Evolutionary conservation across 2,329 filamentous ascomycete genomes (phyloP).

Genomic region (Trichoderma harzianum): DNA sequence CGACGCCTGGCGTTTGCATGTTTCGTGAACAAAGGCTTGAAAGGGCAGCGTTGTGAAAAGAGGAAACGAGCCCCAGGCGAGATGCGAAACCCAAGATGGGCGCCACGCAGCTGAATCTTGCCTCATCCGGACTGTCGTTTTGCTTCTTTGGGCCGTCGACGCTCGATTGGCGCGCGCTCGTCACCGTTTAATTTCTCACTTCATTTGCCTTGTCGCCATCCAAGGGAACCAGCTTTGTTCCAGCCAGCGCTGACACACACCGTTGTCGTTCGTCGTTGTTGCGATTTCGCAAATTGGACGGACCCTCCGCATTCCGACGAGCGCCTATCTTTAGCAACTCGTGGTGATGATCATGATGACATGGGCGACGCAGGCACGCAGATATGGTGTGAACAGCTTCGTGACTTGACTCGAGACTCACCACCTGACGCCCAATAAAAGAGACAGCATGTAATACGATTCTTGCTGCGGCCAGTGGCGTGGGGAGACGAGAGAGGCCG

Average conservation of each 20-base stretch:
- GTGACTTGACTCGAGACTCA: slow-evolving; percentile 1
- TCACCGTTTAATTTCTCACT: not conserved
- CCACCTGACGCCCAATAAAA: slow-evolving; percentile 21
- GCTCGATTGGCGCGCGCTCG: slow-evolving; percentile 12
- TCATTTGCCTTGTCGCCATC: not conserved
- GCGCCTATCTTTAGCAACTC: slow-evolving; percentile 11
- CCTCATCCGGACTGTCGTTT: not conserved
- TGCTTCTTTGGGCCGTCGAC: slow-evolving; percentile 10
- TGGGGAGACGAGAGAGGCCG: slow-evolving; percentile 6
- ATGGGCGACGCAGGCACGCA: not conserved
- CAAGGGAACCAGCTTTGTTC: not conserved
- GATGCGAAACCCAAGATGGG: slow-evolving; percentile 4
- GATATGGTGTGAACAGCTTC: slow-evolving; percentile 7
- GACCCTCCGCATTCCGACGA: not conserved
- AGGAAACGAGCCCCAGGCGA: not conserved
- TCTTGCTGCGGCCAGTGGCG: slow-evolving; percentile 20
- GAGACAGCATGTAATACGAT: slow-evolving; percentile 5
- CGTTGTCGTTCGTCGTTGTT: not conserved
- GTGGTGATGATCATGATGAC: slow-evolving; percentile 15
- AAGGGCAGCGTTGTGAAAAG: not conserved
- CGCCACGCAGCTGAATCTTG: slow-evolving; percentile 6
- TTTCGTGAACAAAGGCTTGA: not conserved
- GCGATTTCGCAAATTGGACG: not conserved
- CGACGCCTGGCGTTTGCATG: not conserved
- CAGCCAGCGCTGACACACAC: not conserved